Conservation (phyloP, 495 filamentous ascomycete species). For the Eremomyces bilateralis region DNA sequence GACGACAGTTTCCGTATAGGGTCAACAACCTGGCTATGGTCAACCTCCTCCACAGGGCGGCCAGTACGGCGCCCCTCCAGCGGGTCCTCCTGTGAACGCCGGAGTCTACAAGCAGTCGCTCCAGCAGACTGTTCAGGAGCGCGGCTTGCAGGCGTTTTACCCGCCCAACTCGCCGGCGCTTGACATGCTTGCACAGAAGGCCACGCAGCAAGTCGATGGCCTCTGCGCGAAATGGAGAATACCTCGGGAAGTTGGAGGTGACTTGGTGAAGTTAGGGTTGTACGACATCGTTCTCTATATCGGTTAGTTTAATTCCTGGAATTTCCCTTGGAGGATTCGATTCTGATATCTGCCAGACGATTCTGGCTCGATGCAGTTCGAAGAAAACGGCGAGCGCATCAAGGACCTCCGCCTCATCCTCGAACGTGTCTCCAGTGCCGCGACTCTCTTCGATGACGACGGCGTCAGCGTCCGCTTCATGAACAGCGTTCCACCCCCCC, state of each 20-base stretch:
- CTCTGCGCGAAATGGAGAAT: slow-evolving; percentile 33
- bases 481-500: slow-evolving; percentile 24
- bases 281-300: slow-evolving; percentile 49
- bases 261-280: slow-evolving; percentile 43
- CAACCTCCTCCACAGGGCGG: slow-evolving; percentile 3
- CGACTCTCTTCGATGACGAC: slow-evolving; percentile 47
- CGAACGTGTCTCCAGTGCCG: slow-evolving; percentile 36
- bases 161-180: slow-evolving; percentile 28
- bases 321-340: too few species aligned
- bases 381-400: slow-evolving; percentile 42
- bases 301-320: too few species aligned
- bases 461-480: slow-evolving; percentile 52
- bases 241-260: slow-evolving; percentile 38
- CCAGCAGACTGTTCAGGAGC: slow-evolving; percentile 33
- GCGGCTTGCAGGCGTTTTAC: slow-evolving; percentile 32
- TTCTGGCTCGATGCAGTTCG: slow-evolving; percentile 48
- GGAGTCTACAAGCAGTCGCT: slow-evolving; percentile 31
- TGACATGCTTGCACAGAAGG: slow-evolving; percentile 21
- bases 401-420: slow-evolving; percentile 42
- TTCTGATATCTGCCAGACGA: slow-evolving; percentile 25
- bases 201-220: slow-evolving; percentile 25
- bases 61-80: slow-evolving; percentile 5
- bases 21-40: slow-evolving; percentile 2
- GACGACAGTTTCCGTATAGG: neutral
- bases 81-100: slow-evolving; percentile 3